These are phyloP conservation scores for Pseudoturritis turrita DNA, from an alignment of 345 rosid species.

Conservation along the genomic window DNA sequence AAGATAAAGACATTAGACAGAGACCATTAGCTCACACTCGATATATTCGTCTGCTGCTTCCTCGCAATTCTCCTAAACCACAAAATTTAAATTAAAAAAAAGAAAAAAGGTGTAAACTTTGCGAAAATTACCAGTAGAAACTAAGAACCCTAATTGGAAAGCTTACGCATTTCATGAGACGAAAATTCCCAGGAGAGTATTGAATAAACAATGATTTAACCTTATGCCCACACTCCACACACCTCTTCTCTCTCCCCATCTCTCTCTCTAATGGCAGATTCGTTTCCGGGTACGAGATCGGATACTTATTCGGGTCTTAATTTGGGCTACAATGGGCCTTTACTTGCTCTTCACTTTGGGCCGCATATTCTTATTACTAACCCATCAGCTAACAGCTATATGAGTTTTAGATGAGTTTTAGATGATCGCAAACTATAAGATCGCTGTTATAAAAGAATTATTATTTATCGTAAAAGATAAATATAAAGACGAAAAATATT, in stretches of 20 bases:
- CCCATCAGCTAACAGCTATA: too few relatives aligned
- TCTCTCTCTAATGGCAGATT: neutral
- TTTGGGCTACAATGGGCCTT: neutral
- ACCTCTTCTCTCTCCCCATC: slow-evolving; percentile 38
- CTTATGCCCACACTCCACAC: slow-evolving; percentile 59
- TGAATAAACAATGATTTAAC: slow-evolving; percentile 58
- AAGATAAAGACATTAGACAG: neutral
- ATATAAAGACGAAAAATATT: too few relatives aligned
- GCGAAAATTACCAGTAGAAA: neutral
- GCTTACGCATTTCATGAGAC: slow-evolving; percentile 75
- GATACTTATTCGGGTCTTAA: neutral
- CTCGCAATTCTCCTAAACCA: slow-evolving; percentile 53
- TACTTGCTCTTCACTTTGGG: neutral
- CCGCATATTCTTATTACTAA: neutral
- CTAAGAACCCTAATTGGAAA: neutral
- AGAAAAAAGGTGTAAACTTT: neutral
- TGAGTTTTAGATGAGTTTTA: too few relatives aligned
- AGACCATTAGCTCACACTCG: slow-evolving; percentile 82
- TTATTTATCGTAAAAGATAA: too few relatives aligned
- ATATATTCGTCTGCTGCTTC: slow-evolving; percentile 71
- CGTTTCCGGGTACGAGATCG: neutral
- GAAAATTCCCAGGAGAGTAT: slow-evolving; percentile 69
- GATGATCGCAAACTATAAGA: too few relatives aligned
- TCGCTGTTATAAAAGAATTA: too few relatives aligned
- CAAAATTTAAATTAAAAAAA: neutral